A percentile compares a stretch with the other conserved stretches of the same genome.
phyloP scores from a whole-genome alignment of 805 yeast species.

The Metschnikowia orientalis region DNA sequence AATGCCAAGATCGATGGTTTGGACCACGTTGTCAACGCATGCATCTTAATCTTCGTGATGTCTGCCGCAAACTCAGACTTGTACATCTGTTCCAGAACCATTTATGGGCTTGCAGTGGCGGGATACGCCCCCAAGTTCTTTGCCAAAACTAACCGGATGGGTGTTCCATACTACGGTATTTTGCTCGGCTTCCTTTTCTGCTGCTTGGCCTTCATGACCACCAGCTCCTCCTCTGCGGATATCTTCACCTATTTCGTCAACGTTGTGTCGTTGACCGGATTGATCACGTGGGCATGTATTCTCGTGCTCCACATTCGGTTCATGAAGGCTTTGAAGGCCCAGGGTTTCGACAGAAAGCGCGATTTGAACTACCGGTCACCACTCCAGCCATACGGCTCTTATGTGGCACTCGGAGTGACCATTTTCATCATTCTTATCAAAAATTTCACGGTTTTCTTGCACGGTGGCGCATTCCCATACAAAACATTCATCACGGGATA shows the following conservation, averaged over 20 bases:
- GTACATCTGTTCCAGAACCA: conserved; percentile 20
- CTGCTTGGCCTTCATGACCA: conserved; percentile 67
- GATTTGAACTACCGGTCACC: conserved; percentile 61
- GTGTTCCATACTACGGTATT: conserved; percentile 66
- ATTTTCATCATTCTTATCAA: conserved; percentile 56
- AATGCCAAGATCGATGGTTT: conserved; percentile 20
- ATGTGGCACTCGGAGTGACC: conserved; percentile 52
- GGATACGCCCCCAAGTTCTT: conserved; percentile 31
- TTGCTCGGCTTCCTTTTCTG: conserved; percentile 50
- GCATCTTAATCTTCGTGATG: conserved; percentile 20
- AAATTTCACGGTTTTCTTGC: conserved; percentile 61
- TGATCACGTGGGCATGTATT: conserved; percentile 72
- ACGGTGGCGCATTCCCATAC: conserved; percentile 43
- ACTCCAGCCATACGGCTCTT: conserved; percentile 65
- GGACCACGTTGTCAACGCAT: conserved; percentile 21
- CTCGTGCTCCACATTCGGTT: conserved; percentile 64
- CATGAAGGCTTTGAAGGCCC: conserved; percentile 60
- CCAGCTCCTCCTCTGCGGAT: conserved; percentile 49
- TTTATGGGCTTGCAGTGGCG: conserved; percentile 20
- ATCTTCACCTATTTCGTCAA: conserved; percentile 69
- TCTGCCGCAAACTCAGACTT: conserved; percentile 23
- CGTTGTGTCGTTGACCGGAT: conserved; percentile 71
- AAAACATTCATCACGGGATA: conserved; percentile 72
- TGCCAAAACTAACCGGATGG: conserved; percentile 49
- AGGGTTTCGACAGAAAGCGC: conserved; percentile 52